A percentile compares a stretch with the other conserved stretches of the same genome.
Evolutionary conservation across 2,329 filamentous ascomycete genomes (phyloP).

Genomic region (Ophiostoma piceae): DNA sequence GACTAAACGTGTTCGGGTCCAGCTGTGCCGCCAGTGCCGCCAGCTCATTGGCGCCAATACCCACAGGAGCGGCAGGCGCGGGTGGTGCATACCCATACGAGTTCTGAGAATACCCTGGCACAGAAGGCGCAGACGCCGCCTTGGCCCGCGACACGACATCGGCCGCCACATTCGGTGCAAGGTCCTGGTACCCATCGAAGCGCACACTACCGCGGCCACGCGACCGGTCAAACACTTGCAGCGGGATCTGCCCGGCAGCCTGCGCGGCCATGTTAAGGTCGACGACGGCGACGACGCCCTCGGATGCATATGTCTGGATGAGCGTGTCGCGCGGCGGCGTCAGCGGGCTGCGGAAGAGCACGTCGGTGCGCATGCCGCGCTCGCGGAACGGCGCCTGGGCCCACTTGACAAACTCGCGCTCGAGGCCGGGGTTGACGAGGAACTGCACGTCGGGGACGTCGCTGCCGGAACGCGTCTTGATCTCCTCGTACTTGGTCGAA

Average conservation of each 20-base stretch:
- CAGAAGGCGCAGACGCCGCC: slow-evolving; percentile 33
- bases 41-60: slow-evolving; percentile 24
- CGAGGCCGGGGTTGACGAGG: slow-evolving; percentile 71
- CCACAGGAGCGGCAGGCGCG: slow-evolving; percentile 5
- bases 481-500: background rate
- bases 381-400: slow-evolving; percentile 70
- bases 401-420: slow-evolving; percentile 74
- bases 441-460: slow-evolving; percentile 89
- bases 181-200: slow-evolving; percentile 81
- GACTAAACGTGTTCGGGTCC: slow-evolving; percentile 35
- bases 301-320: slow-evolving; percentile 77
- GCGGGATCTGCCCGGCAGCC: slow-evolving; percentile 64
- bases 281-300: slow-evolving; percentile 81
- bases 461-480: slow-evolving; percentile 54
- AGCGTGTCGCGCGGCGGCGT: slow-evolving; percentile 66
- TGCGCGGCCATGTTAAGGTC: slow-evolving; percentile 69
- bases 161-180: slow-evolving; percentile 72
- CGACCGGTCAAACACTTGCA: slow-evolving; percentile 81
- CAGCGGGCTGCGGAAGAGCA: slow-evolving; percentile 72
- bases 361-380: slow-evolving; percentile 67
- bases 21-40: slow-evolving; percentile 31
- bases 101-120: slow-evolving; percentile 30
- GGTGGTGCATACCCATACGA: slow-evolving; percentile 19
- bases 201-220: slow-evolving; percentile 63
- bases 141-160: slow-evolving; percentile 75